Base-by-base conservation (phyloP, 177 flowering plant genomes). In the Vitis hybrid region DNA sequence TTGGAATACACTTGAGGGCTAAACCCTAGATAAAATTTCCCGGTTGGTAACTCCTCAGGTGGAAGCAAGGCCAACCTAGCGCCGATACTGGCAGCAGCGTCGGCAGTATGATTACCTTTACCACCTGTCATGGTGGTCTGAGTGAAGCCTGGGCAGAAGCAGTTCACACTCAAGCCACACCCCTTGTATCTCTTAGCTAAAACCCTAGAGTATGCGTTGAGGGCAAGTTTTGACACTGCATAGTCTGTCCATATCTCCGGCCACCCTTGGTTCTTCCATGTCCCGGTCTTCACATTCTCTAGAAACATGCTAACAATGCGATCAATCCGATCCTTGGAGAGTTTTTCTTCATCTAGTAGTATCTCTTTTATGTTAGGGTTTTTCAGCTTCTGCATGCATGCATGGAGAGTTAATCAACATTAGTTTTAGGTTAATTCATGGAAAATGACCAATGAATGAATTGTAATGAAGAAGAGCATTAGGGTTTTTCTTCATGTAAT, bases 101-200 rank as follows among this genome's bases (percentile, higher is more conserved):
- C 87, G 0, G 97, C 82, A 0, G 98, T 68, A 70, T 83, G 85
- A 4, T 61, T 73, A 14, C 98, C 97, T 54, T 65, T 77, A 14
- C 94, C 97, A 1, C 80, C 60, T 2, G 98, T 91, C 98, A 94
- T 94, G 1, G 85, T 54, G 2, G 98, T 94, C 68, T 79, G 86
- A n/a, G 97, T 92, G 79, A 82, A 94, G 10, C 98, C 97, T 1
- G 98, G 98, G 70, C 98, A 94, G 57, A 74, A 92, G 71, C 94
- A 82, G 48, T 94, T 92, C 4, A 90, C 88, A 64, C 88, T 82
- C 13, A 94, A 50, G 1, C 88, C 83, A 1, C 10, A 6, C 0
- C 76, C 83, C 18, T 74, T 49, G 40, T 75, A 74, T 6, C 79
- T 81, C 66, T 66, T 81, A 0, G 97, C 92, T 73, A 92, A 60